Evolutionary conservation across 148 eudicot species (phyloP), one percentile per base, ranked within the genome.

Genomic region (Rhododendron griersonianum): DNA sequence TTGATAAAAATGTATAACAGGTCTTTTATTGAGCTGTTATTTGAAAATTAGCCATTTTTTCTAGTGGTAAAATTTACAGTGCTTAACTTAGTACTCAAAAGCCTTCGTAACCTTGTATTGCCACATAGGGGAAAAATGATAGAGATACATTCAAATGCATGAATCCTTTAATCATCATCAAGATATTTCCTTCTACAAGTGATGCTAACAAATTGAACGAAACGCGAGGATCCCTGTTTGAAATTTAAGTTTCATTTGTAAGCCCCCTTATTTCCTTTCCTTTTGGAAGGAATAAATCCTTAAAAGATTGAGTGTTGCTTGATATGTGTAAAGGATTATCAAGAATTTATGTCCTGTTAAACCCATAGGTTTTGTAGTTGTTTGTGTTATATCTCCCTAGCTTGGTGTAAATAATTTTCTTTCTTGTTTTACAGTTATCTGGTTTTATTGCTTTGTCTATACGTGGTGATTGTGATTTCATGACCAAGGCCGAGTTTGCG

Each of bases 401-500:
- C 81, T 33, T 45, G 21, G 78, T 53, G 45, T 37, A 55, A 48
- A 30, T 39, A 10, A 18, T 78, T 11, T 57, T 75, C 61, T 55
- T 47, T 65, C 10, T 82, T 71, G 11, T 80, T 44, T 81, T 88
- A 80, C 92, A 94, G 98, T 88, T 93, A 85, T 81, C 87, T 84
- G 86, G 89, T 76, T 89, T 91, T 88, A 87, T 87, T 84, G 95
- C 93, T 48, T 37, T 94, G 79, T 92, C 94, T 37, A 79, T 30
- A 69, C 93, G 98, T 41, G 98, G 98, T 85, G 91, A 89, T 80
- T 94, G 98, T 78, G 94, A 92, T 37, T 94, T 86, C 90, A 89
- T 90, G 86, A 78, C 86, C 63, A 94, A 93, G 89, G 95, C 94
- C 71, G 85, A 91, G 87, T 87, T 90, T 85, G 95, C 92, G 6